phyloP scores from a whole-genome alignment of 768 basidiomycete genomes.

The Porpolomopsis calyptriformis region DNA sequence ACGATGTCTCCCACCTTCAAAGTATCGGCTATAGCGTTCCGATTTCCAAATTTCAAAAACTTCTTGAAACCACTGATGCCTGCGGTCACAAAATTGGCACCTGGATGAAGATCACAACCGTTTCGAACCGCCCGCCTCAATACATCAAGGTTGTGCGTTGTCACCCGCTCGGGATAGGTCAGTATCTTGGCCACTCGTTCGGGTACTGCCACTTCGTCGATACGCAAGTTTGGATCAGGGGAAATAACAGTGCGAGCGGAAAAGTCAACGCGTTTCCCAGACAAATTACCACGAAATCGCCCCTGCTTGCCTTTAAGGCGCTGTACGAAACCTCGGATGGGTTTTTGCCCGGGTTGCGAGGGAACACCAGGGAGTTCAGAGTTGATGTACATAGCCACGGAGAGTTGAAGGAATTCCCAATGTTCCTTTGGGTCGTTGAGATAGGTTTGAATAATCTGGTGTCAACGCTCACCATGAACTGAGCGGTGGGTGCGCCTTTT shows the following conservation, averaged over 20 bases:
- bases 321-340: conserved; percentile 95
- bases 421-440: conserved; percentile 52
- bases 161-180: conserved; percentile 95
- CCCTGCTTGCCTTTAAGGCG: conserved; percentile 98
- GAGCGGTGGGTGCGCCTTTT: conserved; percentile 79
- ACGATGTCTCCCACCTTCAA: conserved; percentile 84
- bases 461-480: conserved; percentile 60
- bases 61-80: conserved; percentile 67
- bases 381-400: conserved; percentile 97
- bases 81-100: conserved; percentile 86
- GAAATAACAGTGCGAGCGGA: conserved; percentile 98
- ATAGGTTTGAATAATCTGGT: not conserved
- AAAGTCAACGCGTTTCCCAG: conserved; percentile 98
- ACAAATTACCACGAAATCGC: conserved; percentile 95
- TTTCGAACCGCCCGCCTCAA: conserved; percentile 74
- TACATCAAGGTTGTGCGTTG: conserved; percentile 73
- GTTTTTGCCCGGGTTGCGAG: conserved; percentile 79
- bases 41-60: conserved; percentile 79
- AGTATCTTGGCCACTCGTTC: conserved; percentile 90
- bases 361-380: conserved; percentile 92
- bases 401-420: conserved; percentile 95
- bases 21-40: conserved; percentile 68
- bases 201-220: conserved; percentile 97
- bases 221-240: conserved; percentile 96
- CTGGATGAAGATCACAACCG: conserved; percentile 85